A percentile compares a stretch with the other conserved stretches of the same genome.
phyloP scores from a whole-genome alignment of 2,329 filamentous ascomycete genomes.

The Stromatinia cepivora region DNA sequence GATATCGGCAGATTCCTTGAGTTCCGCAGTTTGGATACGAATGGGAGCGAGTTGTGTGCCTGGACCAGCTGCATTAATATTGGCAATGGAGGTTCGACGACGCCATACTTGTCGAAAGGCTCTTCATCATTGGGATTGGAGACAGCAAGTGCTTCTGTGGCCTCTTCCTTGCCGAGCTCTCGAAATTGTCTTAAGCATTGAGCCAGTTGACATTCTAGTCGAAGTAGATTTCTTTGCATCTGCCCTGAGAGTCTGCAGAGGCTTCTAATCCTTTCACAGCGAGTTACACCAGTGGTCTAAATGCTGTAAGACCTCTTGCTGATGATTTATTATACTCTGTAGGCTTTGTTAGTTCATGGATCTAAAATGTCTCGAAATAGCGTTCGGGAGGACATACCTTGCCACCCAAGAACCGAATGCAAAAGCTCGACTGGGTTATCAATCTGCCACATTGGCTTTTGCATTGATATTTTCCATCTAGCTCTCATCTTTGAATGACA shows the following conservation, averaged over 20 bases:
- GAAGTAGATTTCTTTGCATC: too few relatives aligned
- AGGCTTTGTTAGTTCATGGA: too few relatives aligned
- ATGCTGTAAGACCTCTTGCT: too few relatives aligned
- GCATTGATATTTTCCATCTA: not conserved
- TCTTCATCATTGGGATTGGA: not conserved
- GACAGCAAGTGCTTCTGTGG: not conserved
- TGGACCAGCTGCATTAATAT: not conserved
- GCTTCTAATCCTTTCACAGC: too few relatives aligned
- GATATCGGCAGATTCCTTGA: not conserved
- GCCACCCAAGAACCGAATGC: too few relatives aligned
- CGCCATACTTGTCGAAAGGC: not conserved
- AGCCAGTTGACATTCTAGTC: too few relatives aligned
- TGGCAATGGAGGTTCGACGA: not conserved
- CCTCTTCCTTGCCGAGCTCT: not conserved
- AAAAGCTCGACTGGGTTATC: fast-evolving
- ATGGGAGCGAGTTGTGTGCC: not conserved
- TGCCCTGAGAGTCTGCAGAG: too few relatives aligned
- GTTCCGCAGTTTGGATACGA: not conserved
- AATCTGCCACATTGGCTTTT: not conserved
- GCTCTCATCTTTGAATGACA: not conserved
- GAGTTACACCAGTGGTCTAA: fast-evolving
- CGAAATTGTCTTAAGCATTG: too few relatives aligned
- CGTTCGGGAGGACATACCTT: too few relatives aligned
- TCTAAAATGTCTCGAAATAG: fast-evolving
- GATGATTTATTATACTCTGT: not conserved